Conservation (phyloP, 345 rosid genomes). For the Moricandia moricandioides region DNA sequence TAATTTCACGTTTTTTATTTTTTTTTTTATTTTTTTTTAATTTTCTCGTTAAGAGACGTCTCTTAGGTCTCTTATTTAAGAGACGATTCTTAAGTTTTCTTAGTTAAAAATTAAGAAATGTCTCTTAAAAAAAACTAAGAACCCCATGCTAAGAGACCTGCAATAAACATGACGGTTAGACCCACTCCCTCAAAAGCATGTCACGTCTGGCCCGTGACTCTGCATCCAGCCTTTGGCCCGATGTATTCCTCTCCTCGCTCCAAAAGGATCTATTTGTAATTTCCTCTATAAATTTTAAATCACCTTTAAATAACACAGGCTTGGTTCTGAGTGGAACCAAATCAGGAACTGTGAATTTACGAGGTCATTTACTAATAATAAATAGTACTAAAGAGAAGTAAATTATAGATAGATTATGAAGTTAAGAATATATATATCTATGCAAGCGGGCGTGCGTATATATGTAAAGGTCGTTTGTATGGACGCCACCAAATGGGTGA, state of each 20-base stretch:
- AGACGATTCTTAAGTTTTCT: no score
- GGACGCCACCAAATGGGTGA: conserved; percentile 29
- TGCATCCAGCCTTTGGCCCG: not conserved
- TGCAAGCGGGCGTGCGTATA: conserved; percentile 24
- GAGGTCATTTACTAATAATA: conserved; percentile 10
- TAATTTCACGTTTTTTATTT: no score
- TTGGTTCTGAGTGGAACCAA: not conserved
- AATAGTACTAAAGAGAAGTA: not conserved
- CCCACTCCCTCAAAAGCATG: not conserved
- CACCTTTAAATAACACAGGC: not conserved
- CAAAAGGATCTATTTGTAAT: not conserved
- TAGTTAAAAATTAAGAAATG: no score
- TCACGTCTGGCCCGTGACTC: not conserved
- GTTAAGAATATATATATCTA: not conserved
- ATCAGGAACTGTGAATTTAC: not conserved
- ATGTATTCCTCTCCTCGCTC: not conserved
- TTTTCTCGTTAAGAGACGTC: no score
- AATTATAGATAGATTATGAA: not conserved
- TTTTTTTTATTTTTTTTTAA: no score
- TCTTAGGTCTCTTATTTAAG: no score
- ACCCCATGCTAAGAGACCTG: no score
- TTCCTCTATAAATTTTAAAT: not conserved
- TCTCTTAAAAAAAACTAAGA: no score
- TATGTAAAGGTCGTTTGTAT: conserved; percentile 17
- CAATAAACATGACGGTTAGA: no score